These are phyloP conservation scores for Aspergillus egyptiacus DNA, from an alignment of 495 filamentous ascomycete genomes.

Conservation along the genomic window DNA sequence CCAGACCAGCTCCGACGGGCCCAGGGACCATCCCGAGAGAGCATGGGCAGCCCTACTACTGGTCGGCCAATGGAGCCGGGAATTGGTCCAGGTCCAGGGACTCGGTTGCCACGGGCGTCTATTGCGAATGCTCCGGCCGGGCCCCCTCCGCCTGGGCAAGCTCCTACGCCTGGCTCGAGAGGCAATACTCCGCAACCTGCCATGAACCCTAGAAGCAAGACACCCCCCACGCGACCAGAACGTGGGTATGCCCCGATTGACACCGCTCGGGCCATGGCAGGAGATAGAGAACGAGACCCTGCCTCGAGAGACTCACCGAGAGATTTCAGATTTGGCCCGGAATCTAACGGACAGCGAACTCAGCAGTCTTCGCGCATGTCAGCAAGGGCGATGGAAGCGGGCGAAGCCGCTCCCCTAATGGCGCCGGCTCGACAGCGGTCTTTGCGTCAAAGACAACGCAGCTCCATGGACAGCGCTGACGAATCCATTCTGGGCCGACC, in stretches of 20 bases:
- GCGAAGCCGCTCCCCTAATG: constrained; percentile 43
- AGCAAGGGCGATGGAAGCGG: constrained; percentile 45
- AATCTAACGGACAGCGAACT: constrained; percentile 53
- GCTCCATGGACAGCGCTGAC: constrained; percentile 42
- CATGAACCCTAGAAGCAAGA: constrained; percentile 50
- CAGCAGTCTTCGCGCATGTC: constrained; percentile 38
- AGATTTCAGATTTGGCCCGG: constrained; percentile 30
- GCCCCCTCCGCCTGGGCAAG: constrained; percentile 80
- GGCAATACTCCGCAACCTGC: constrained; percentile 31
- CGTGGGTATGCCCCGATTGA: constrained; percentile 46
- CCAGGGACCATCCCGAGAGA: constrained; percentile 48
- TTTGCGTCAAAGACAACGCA: constrained; percentile 37
- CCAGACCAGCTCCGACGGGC: constrained; percentile 50
- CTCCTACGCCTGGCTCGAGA: constrained; percentile 72
- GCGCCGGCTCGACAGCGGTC: constrained; percentile 41
- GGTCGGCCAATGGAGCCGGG: constrained; percentile 30
- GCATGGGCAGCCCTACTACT: constrained; percentile 38
- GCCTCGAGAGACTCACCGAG: constrained; percentile 44
- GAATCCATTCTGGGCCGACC: constrained; percentile 42
- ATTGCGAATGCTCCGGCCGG: constrained; percentile 68
- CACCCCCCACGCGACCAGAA: constrained; percentile 52
- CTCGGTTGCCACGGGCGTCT: constrained; percentile 64
- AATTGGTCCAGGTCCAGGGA: constrained; percentile 41
- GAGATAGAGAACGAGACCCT: constrained; percentile 48
- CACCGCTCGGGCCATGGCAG: constrained; percentile 38